phyloP scores from a whole-genome alignment of 2,329 filamentous ascomycete species.

The Xylaria sp. region DNA sequence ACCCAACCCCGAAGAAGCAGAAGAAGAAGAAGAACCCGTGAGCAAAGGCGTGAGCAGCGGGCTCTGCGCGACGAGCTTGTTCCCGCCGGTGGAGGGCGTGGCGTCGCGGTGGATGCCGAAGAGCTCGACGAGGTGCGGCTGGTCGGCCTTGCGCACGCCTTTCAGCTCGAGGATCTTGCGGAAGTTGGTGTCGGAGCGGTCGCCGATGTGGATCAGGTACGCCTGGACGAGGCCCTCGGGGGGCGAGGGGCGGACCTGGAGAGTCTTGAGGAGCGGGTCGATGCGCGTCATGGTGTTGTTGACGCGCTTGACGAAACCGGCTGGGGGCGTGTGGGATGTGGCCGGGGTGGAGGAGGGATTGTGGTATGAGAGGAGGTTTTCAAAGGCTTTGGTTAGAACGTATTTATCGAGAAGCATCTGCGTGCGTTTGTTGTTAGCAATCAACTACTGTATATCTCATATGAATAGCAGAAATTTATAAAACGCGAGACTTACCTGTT shows the following conservation, averaged over 20 bases:
- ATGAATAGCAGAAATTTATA: background rate
- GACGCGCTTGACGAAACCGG: conserved; percentile 85
- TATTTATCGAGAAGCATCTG: conserved; percentile 97
- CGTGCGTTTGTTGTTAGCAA: conserved; percentile 29
- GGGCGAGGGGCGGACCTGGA: conserved; percentile 91
- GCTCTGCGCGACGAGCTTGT: conserved; percentile 75
- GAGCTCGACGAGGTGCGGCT: conserved; percentile 84
- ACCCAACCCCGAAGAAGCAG: conserved; percentile 53
- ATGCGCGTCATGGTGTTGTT: conserved; percentile 85
- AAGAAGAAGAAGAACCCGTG: conserved; percentile 51
- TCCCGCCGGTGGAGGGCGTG: conserved; percentile 68
- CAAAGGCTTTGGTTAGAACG: conserved; percentile 82
- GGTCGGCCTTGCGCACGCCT: conserved; percentile 86
- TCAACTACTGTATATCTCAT: background rate
- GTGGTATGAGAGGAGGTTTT: conserved; percentile 75
- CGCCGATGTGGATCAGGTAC: conserved; percentile 95
- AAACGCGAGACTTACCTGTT: conserved; percentile 70
- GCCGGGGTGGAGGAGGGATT: conserved; percentile 55
- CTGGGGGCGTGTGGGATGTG: conserved; percentile 55
- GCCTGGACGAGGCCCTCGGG: conserved; percentile 95
- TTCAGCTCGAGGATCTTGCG: conserved; percentile 96
- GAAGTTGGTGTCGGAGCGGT: conserved; percentile 94
- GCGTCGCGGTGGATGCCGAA: conserved; percentile 82
- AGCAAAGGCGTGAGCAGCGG: conserved; percentile 77
- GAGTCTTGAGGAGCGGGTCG: conserved; percentile 92